phyloP scores from a whole-genome alignment of 306 rosid genomes.

The Carpinus fangiana region DNA sequence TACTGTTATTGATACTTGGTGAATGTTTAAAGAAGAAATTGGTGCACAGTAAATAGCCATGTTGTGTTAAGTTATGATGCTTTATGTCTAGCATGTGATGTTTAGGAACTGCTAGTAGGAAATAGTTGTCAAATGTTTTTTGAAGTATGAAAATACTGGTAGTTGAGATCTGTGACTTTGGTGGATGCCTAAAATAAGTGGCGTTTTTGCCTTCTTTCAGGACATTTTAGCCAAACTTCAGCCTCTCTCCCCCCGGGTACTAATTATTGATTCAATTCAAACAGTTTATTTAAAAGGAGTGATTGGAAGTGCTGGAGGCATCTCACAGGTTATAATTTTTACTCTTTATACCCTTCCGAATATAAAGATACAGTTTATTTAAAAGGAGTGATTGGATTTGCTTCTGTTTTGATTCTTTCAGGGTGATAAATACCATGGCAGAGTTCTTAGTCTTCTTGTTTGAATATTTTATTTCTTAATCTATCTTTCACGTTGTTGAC shows the following conservation, averaged over 20 bases:
- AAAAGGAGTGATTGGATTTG: no score
- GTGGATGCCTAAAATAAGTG: slow-evolving; percentile 18
- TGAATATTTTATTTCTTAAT: slow-evolving; percentile 14
- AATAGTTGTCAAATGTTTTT: neutral
- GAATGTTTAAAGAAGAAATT: slow-evolving; percentile 2
- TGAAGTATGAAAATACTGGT: slow-evolving; percentile 7
- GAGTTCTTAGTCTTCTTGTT: slow-evolving; percentile 4
- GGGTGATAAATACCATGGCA: slow-evolving; percentile 3
- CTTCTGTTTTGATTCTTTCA: slow-evolving; percentile 1
- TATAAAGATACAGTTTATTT: neutral
- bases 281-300: slow-evolving; percentile 74
- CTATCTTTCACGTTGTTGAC: slow-evolving; percentile 14
- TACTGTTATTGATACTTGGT: neutral
- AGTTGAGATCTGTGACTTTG: slow-evolving; percentile 15
- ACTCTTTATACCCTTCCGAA: slow-evolving; percentile 14
- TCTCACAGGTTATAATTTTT: slow-evolving; percentile 54
- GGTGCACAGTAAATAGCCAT: neutral
- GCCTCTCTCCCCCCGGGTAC: slow-evolving; percentile 59
- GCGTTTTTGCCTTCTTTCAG: slow-evolving; percentile 45
- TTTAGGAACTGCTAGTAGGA: neutral
- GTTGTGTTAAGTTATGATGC: neutral
- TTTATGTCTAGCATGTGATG: neutral
- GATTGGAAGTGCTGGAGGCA: slow-evolving; percentile 78
- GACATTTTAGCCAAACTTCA: slow-evolving; percentile 73
- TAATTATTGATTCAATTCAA: slow-evolving; percentile 88